Conservation (phyloP, 495 filamentous ascomycete genomes). For the Aspergillus nanangensis region DNA sequence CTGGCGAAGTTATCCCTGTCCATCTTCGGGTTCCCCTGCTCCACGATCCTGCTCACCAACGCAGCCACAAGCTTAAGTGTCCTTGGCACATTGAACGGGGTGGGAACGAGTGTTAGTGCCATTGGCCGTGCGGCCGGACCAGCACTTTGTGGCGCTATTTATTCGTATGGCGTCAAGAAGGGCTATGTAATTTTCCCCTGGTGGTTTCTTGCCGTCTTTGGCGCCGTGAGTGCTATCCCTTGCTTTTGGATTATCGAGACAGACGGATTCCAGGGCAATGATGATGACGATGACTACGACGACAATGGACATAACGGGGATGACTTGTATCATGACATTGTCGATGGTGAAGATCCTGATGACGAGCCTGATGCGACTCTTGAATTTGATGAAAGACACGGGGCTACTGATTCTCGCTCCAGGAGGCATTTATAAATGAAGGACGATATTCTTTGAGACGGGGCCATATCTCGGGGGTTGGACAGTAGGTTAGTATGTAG, state of each 20-base stretch:
- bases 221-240: constrained; percentile 58
- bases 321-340: constrained; percentile 4
- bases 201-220: constrained; percentile 64
- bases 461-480: not conserved
- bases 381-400: not conserved
- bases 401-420: not conserved
- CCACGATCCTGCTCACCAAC: constrained; percentile 87
- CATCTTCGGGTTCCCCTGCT: constrained; percentile 83
- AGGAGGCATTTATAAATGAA: not conserved
- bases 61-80: constrained; percentile 68
- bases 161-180: constrained; percentile 64
- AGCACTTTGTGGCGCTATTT: constrained; percentile 57
- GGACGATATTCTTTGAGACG: not conserved
- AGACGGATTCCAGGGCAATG: constrained; percentile 58
- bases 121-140: constrained; percentile 77
- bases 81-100: constrained; percentile 85
- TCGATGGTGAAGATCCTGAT: not conserved
- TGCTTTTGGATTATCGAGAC: constrained; percentile 70
- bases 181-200: constrained; percentile 74
- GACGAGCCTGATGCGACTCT: not conserved
- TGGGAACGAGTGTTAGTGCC: constrained; percentile 74
- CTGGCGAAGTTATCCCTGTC: constrained; percentile 63
- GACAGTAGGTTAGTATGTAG: not conserved
- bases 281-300: constrained; percentile 21
- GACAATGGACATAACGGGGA: constrained; percentile 4